Evolutionary conservation across 352 stramenopile genomes (phyloP), one percentile per base, ranked within the genome.

Genomic region (Phytophthora pisi): DNA sequence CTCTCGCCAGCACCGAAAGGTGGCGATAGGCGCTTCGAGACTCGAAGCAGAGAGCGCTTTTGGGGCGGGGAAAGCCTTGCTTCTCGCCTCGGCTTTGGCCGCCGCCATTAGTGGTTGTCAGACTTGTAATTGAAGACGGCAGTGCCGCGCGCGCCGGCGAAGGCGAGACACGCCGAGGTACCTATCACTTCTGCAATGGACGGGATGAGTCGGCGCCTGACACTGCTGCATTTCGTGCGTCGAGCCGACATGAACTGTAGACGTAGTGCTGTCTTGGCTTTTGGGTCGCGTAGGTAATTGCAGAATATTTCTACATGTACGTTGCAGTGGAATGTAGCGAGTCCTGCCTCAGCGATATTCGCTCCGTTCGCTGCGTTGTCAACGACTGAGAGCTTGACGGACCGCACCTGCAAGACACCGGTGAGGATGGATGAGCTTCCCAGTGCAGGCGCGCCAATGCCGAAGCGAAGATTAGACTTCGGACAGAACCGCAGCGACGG

Each of bases 161-260:
- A 9, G 43, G 49, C 51, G 31, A 57, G 51, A 57, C 51, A 57
- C 24, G 51, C 30, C 38, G 51, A n/a, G 51, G 51, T 56, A 30
- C 26, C 26, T 30, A 30, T 30, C 26, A 30, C 26, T 30, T 6
- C 26, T 5, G 26, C 26, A 30, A 30, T 7, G 26, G 26, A 30
- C 26, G 26, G 26, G 26, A 6, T 5, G 20, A 20, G 20, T 1
- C 1, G 20, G 20, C 20, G 0, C 20, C 26, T 28, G 26, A 28
- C 26, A 28, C 26, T 2, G 26, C 26, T 28, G 26, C 26, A 28
- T 3, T 28, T 40, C 34, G 34, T 15, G 7, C 34, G 34, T 40
- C 34, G 34, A 40, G 11, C 34, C 34, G 34, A 40, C 34, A 15
- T 40, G 34, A 40, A 15, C 11, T 15, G 11, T 28, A 28, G 4